Conservation (phyloP, 2,329 filamentous ascomycete genomes). For the Geoglossum cookeanum region DNA sequence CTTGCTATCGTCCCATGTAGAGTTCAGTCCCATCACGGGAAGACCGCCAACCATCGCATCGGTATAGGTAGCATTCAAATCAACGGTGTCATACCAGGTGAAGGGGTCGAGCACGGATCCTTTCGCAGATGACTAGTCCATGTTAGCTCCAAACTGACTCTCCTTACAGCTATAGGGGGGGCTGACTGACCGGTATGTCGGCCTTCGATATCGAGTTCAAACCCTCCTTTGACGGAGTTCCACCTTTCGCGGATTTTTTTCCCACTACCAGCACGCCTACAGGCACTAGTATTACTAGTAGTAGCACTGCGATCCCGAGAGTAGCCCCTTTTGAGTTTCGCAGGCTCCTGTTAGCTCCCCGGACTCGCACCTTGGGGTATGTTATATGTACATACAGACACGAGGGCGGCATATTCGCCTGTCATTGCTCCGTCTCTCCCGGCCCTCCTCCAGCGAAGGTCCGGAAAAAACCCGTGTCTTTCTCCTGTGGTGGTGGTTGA, state of each 20-base stretch:
- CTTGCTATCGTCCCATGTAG: conserved; percentile 67
- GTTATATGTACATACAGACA: neutral
- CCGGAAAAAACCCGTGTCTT: conserved; percentile 8
- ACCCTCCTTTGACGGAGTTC: neutral
- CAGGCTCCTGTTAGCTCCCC: neutral
- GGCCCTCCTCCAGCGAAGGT: conserved; percentile 5
- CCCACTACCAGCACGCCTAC: conserved; percentile 6
- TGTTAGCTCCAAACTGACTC: neutral
- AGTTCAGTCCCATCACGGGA: conserved; percentile 77
- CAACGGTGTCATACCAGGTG: conserved; percentile 72
- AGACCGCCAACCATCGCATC: conserved; percentile 65
- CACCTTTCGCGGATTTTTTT: conserved; percentile 11
- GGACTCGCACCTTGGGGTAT: too few species aligned
- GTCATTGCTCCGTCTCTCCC: conserved; percentile 12
- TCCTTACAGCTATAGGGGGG: neutral
- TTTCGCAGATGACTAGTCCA: conserved; percentile 34
- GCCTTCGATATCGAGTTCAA: neutral
- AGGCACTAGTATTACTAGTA: conserved; percentile 9
- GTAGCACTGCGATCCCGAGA: neutral
- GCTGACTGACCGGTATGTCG: neutral
- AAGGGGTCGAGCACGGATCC: conserved; percentile 75
- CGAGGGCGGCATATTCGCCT: conserved; percentile 3
- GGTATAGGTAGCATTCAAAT: conserved; percentile 92
- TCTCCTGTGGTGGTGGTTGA: conserved; percentile 13
- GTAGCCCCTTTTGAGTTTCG: neutral